Conservation (phyloP, 345 rosid species). For the Camelina laxa region DNA sequence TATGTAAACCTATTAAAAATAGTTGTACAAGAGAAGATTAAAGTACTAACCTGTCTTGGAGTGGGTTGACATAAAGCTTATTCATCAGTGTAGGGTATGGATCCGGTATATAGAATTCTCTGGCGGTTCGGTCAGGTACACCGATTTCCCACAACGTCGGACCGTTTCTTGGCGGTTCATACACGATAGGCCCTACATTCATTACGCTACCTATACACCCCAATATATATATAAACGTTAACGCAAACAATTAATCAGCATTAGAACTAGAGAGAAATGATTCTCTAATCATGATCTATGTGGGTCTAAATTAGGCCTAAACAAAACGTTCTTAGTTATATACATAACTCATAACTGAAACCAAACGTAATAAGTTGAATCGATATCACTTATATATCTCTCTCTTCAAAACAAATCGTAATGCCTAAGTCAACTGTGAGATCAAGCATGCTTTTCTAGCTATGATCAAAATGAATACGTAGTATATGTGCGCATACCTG, state of each 20-base stretch:
- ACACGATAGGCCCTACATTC: constrained; percentile 54
- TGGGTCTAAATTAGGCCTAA: not conserved
- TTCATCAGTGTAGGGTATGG: constrained; percentile 65
- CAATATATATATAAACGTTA: constrained; percentile 8
- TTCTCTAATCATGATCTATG: not conserved
- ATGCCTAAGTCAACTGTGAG: not conserved
- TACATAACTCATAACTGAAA: not conserved
- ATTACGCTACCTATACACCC: constrained; percentile 50
- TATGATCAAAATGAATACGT: constrained; percentile 11
- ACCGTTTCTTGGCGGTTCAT: constrained; percentile 77
- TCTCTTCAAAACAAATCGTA: too few species aligned
- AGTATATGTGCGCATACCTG: constrained; percentile 51
- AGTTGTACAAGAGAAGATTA: not conserved
- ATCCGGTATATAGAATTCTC: constrained; percentile 77
- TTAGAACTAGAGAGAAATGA: not conserved
- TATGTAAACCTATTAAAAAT: too few species aligned
- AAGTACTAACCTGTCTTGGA: constrained; percentile 52
- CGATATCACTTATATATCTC: not conserved
- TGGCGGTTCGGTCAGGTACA: constrained; percentile 72
- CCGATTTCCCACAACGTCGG: constrained; percentile 92
- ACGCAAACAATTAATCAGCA: not conserved
- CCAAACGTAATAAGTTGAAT: not conserved
- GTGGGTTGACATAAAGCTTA: constrained; percentile 44
- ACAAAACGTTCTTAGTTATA: not conserved
- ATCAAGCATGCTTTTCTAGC: constrained; percentile 26